These are phyloP conservation scores for Fusarium palustre DNA, from an alignment of 2,329 filamentous ascomycete species.

Conservation along the genomic window DNA sequence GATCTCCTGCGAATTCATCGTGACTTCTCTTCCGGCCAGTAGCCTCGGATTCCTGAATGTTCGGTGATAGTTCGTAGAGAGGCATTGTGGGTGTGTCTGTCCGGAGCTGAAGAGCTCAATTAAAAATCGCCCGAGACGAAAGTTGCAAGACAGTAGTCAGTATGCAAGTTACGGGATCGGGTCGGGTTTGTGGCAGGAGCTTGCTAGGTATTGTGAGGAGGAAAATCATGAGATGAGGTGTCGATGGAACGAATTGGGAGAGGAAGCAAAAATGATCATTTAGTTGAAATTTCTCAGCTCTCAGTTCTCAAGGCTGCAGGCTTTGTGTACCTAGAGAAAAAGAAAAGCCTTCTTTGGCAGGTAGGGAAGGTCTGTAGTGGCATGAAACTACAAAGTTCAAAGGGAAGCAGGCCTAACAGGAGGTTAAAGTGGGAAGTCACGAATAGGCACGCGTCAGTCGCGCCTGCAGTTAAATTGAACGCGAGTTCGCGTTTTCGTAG, in stretches of 20 bases:
- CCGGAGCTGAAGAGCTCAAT: slow-evolving; percentile 13
- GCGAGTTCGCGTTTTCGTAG: slow-evolving; percentile 23
- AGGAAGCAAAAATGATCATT: slow-evolving; percentile 13
- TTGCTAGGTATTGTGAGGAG: slow-evolving; percentile 16
- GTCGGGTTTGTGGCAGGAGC: slow-evolving; percentile 9
- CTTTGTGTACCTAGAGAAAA: slow-evolving; percentile 5
- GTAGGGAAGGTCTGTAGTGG: slow-evolving; percentile 28
- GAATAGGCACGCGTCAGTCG: slow-evolving; percentile 50
- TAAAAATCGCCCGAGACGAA: background rate
- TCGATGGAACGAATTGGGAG: slow-evolving; percentile 9
- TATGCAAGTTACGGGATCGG: slow-evolving; percentile 2
- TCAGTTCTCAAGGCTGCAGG: background rate
- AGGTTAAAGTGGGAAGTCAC: slow-evolving; percentile 43
- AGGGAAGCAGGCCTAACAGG: slow-evolving; percentile 32
- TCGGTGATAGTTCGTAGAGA: slow-evolving; percentile 60
- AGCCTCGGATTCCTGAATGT: slow-evolving; percentile 60
- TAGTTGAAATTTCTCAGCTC: background rate
- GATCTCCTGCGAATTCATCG: slow-evolving; percentile 57
- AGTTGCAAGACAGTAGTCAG: background rate
- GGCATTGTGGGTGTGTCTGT: slow-evolving; percentile 57
- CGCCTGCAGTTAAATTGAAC: slow-evolving; percentile 33
- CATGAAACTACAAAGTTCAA: slow-evolving; percentile 32
- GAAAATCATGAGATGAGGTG: slow-evolving; percentile 24
- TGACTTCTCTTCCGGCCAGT: slow-evolving; percentile 60
- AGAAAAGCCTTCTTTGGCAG: slow-evolving; percentile 16